A percentile compares a stretch with the other conserved stretches of the same genome.
Evolutionary conservation across 139 green algal genomes (phyloP).

Genomic region (Chlorella ohadii): DNA sequence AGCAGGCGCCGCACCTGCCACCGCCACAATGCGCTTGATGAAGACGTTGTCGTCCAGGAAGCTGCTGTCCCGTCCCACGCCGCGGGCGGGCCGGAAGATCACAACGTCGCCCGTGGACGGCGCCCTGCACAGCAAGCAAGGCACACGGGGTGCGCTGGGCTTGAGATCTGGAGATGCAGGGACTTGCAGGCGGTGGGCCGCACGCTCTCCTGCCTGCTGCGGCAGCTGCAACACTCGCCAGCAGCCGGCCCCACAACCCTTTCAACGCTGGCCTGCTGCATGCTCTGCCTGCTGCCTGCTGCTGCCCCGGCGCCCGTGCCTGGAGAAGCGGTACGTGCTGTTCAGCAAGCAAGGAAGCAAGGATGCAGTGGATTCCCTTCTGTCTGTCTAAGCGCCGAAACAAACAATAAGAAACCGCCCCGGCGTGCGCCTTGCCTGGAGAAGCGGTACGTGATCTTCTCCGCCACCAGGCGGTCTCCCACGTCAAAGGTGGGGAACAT

Average conservation of each 20-base stretch:
- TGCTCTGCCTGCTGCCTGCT: too few species aligned
- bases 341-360: too few species aligned
- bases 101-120: conserved; percentile 90
- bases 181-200: too few species aligned
- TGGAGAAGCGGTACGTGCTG: too few species aligned
- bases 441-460: conserved; percentile 98
- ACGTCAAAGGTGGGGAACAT: conserved; percentile 99
- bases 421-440: conserved; percentile 32
- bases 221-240: too few species aligned
- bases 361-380: too few species aligned
- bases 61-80: conserved; percentile 22
- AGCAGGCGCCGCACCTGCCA: conserved; percentile 68
- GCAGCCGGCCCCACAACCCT: too few species aligned
- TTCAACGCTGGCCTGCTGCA: too few species aligned
- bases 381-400: too few species aligned
- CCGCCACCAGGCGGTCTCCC: conserved; percentile 94
- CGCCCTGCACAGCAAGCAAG: conserved; percentile 12
- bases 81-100: conserved; percentile 91
- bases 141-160: background rate
- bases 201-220: too few species aligned
- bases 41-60: conserved; percentile 91
- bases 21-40: conserved; percentile 97
- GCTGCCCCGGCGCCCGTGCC: too few species aligned
- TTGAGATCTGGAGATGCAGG: background rate
- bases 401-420: too few species aligned